These are phyloP conservation scores for Megacollybia platyphylla DNA, from an alignment of 1,284 basidiomycete species.

Conservation along the genomic window DNA sequence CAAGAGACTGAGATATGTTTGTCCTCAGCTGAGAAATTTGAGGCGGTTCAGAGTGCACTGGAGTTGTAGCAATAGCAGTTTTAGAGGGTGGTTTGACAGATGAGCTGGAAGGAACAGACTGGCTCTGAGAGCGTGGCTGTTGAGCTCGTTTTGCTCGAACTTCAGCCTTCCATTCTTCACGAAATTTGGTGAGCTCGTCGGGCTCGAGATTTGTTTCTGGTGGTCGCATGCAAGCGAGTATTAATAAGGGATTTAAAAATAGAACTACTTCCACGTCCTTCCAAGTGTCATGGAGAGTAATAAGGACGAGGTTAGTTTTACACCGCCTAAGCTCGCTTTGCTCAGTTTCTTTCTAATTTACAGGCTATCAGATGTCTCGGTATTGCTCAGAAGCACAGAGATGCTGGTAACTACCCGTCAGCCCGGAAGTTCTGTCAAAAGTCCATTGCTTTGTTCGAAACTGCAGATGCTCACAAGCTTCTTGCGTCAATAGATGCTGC, in stretches of 20 bases:
- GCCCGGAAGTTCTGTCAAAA: constrained; percentile 90
- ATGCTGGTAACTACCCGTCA: constrained; percentile 58
- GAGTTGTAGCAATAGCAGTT: constrained; percentile 3
- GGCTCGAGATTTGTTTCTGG: constrained; percentile 15
- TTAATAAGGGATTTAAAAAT: background rate
- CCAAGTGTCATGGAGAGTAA: constrained; percentile 1
- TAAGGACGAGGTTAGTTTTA: background rate
- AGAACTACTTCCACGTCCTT: constrained; percentile 3
- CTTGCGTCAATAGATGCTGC: constrained; percentile 52
- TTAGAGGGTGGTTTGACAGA: background rate
- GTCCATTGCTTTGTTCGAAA: constrained; percentile 75
- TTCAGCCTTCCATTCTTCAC: constrained; percentile 66
- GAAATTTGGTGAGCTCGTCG: constrained; percentile 51
- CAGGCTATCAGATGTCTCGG: constrained; percentile 61
- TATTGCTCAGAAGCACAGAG: constrained; percentile 67
- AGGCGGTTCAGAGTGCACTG: background rate
- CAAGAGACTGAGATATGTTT: constrained; percentile 19
- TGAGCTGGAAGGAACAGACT: constrained; percentile 4
- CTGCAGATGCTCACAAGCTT: constrained; percentile 64
- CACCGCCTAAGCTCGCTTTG: no score
- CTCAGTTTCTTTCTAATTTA: constrained; percentile 14
- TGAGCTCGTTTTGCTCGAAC: constrained; percentile 26
- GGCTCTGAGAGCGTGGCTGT: background rate
- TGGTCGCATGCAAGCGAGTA: background rate
- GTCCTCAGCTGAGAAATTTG: constrained; percentile 2